phyloP scores from a whole-genome alignment of 2,329 filamentous ascomycete species.

The Sporothrix pallida region DNA sequence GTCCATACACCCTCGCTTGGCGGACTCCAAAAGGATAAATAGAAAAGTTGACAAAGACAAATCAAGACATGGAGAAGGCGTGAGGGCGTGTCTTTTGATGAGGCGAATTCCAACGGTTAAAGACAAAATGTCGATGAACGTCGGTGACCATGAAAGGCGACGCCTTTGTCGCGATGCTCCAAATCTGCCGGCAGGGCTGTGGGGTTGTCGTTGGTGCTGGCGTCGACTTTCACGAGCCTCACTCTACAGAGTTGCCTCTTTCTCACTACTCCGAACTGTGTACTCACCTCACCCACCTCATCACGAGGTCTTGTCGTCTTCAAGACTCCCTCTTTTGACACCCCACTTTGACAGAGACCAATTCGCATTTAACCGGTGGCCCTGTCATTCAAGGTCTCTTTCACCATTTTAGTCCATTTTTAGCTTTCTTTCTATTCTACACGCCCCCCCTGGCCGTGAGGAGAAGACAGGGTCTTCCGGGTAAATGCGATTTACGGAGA shows the following conservation, averaged over 20 bases:
- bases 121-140: too few relatives aligned
- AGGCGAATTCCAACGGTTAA: too few relatives aligned
- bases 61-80: too few relatives aligned
- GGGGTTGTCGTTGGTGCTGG: not conserved
- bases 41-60: not conserved
- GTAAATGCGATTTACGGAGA: not conserved
- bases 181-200: constrained; percentile 13
- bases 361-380: not conserved
- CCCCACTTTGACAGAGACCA: not conserved
- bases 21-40: not conserved
- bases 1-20: not conserved
- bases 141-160: too few relatives aligned
- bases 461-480: constrained; percentile 14
- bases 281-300: too few relatives aligned
- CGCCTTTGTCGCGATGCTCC: too few relatives aligned
- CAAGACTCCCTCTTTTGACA: not conserved
- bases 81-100: too few relatives aligned
- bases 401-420: not conserved
- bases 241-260: not conserved
- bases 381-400: not conserved
- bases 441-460: constrained; percentile 3
- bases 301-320: not conserved
- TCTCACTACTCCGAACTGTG: not conserved
- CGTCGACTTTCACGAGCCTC: not conserved
- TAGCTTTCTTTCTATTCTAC: not conserved